Conservation (phyloP, 1,284 basidiomycete species). For the Tylopilus orsonianus region DNA sequence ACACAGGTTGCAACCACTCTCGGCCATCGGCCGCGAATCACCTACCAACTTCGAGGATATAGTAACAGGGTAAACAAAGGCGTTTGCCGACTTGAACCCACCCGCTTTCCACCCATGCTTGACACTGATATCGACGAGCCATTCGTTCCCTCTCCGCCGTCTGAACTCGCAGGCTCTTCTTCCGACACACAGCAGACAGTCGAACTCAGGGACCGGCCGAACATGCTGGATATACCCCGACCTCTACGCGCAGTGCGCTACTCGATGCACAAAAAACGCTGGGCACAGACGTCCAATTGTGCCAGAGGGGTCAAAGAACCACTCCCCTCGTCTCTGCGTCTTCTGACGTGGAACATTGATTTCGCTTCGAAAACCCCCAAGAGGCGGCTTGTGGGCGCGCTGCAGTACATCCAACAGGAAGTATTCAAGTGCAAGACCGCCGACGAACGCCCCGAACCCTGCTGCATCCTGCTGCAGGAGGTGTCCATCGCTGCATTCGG, state of each 20-base stretch:
- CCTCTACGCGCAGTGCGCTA: slow-evolving; percentile 35
- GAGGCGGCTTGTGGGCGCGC: slow-evolving; percentile 46
- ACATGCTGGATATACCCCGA: slow-evolving; percentile 30
- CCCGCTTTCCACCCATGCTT: slow-evolving; percentile 24
- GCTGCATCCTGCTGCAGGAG: slow-evolving; percentile 67
- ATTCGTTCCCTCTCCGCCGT: slow-evolving; percentile 31
- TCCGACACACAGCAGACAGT: slow-evolving; percentile 34
- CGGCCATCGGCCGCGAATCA: slow-evolving; percentile 12
- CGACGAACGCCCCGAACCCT: slow-evolving; percentile 49
- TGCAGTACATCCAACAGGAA: slow-evolving; percentile 52
- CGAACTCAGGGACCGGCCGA: slow-evolving; percentile 17
- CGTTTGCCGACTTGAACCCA: slow-evolving; percentile 8
- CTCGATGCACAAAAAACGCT: slow-evolving; percentile 33
- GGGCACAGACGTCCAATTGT: slow-evolving; percentile 37
- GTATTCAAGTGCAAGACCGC: slow-evolving; percentile 43
- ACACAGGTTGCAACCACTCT: slow-evolving; percentile 2
- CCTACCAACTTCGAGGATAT: slow-evolving; percentile 18
- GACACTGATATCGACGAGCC: slow-evolving; percentile 32
- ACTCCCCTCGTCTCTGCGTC: slow-evolving; percentile 42
- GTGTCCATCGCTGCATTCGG: slow-evolving; percentile 46
- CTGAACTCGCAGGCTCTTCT: slow-evolving; percentile 30
- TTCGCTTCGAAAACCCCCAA: slow-evolving; percentile 38
- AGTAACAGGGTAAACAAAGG: slow-evolving; percentile 13
- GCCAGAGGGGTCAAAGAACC: slow-evolving; percentile 34
- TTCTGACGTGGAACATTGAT: slow-evolving; percentile 72